A percentile compares a stretch with the other conserved stretches of the same genome.
Conservation (phyloP, 768 basidiomycete species). For the Naganishia onofrii region DNA sequence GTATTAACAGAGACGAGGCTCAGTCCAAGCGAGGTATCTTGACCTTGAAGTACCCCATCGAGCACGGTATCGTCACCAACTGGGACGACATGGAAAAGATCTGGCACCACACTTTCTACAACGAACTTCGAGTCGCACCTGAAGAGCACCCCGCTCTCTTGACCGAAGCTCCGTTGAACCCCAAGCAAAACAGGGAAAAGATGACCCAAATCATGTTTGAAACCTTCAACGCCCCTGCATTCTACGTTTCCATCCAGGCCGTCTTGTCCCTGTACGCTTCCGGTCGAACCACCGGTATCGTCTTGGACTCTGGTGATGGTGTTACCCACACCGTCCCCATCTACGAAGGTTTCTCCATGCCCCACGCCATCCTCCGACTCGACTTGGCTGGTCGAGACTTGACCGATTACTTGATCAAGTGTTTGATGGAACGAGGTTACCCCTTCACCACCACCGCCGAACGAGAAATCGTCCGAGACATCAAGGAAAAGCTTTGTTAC, state of each 20-base stretch:
- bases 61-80: slow-evolving; percentile 93
- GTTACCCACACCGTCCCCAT: slow-evolving; percentile 95
- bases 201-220: slow-evolving; percentile 94
- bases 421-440: slow-evolving; percentile 78
- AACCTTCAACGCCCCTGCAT: slow-evolving; percentile 88
- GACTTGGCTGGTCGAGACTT: slow-evolving; percentile 90
- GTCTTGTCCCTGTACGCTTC: slow-evolving; percentile 89
- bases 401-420: slow-evolving; percentile 58
- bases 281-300: slow-evolving; percentile 89
- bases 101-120: slow-evolving; percentile 97
- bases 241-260: slow-evolving; percentile 89
- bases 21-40: slow-evolving; percentile 94
- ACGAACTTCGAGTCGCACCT: slow-evolving; percentile 87
- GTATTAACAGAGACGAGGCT: slow-evolving; percentile 68
- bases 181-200: slow-evolving; percentile 88
- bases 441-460: slow-evolving; percentile 90
- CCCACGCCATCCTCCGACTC: slow-evolving; percentile 87
- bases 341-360: slow-evolving; percentile 87
- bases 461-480: slow-evolving; percentile 90
- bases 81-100: slow-evolving; percentile 99
- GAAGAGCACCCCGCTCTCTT: slow-evolving; percentile 89
- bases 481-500: slow-evolving; percentile 96
- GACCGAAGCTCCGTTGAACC: slow-evolving; percentile 89
- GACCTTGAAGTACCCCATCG: slow-evolving; percentile 87
- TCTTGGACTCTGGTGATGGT: slow-evolving; percentile 94